Percentiles rank a stretch among this genome's conserved stretches.
These are phyloP conservation scores for Strobilomyces confusus DNA, from an alignment of 768 basidiomycete species.

Conservation along the genomic window DNA sequence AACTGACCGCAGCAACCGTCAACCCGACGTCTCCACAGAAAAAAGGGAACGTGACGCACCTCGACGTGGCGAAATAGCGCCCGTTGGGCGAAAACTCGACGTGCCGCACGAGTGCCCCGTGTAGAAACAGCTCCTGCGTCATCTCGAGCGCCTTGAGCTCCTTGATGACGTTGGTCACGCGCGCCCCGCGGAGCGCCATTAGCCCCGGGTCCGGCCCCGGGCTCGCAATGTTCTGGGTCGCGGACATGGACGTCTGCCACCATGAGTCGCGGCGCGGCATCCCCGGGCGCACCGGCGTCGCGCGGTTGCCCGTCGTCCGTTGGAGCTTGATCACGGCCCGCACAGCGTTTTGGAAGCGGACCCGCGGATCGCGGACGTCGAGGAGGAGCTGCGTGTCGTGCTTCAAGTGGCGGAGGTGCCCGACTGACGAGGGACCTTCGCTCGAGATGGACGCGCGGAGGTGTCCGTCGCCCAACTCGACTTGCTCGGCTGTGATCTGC, in stretches of 20 bases:
- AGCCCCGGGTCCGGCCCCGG: constrained; percentile 15
- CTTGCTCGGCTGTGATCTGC: background rate
- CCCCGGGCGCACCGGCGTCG: constrained; percentile 18
- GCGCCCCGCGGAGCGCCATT: constrained; percentile 32
- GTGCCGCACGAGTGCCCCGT: constrained; percentile 49
- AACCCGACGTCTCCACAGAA: too few relatives aligned
- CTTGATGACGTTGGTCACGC: constrained; percentile 38
- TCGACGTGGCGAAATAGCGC: too few relatives aligned
- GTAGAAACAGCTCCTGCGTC: constrained; percentile 38
- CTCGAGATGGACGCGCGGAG: constrained; percentile 1
- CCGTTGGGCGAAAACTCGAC: too few relatives aligned
- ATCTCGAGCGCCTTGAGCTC: constrained; percentile 37
- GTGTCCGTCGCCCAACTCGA: background rate
- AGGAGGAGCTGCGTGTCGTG: constrained; percentile 14
- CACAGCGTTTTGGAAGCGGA: constrained; percentile 38
- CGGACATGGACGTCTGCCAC: constrained; percentile 21
- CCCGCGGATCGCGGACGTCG: constrained; percentile 22
- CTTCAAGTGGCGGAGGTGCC: background rate
- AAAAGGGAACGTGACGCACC: too few relatives aligned
- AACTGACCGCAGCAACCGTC: too few relatives aligned
- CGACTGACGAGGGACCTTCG: constrained; percentile 3
- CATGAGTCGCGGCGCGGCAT: constrained; percentile 25
- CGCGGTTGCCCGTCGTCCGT: constrained; percentile 26
- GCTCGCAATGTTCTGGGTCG: constrained; percentile 7
- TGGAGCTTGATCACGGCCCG: constrained; percentile 41